Evolutionary conservation across 768 basidiomycete species (phyloP).

Genomic region (Xanthoconium purpureum): DNA sequence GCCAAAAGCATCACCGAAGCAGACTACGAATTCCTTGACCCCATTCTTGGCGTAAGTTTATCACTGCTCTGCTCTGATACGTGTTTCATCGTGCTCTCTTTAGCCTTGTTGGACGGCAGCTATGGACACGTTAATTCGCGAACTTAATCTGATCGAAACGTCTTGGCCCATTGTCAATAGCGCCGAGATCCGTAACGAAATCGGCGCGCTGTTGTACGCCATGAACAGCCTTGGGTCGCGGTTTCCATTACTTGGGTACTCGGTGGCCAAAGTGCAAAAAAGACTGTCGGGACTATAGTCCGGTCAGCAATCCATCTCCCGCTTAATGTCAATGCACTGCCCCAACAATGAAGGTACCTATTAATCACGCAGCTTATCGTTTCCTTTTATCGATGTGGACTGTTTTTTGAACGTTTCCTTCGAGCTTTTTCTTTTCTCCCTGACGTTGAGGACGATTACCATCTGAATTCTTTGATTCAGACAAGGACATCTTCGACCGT

Average conservation of each 20-base stretch:
- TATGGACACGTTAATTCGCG: conserved; percentile 63
- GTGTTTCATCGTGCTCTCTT: conserved; percentile 6
- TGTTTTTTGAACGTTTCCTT: conserved; percentile 7
- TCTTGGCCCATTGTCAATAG: conserved; percentile 61
- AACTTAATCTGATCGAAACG: conserved; percentile 59
- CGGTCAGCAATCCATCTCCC: conserved; percentile 1
- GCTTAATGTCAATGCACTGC: background rate
- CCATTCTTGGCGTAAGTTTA: conserved; percentile 67
- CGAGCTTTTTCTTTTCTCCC: background rate
- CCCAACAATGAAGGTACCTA: background rate
- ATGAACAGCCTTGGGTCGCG: conserved; percentile 58
- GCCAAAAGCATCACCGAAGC: conserved; percentile 60
- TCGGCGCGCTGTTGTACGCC: conserved; percentile 58
- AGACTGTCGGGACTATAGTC: conserved; percentile 29
- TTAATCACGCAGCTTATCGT: background rate
- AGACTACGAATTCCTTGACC: conserved; percentile 73
- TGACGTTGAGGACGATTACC: conserved; percentile 8
- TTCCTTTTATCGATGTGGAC: conserved; percentile 9
- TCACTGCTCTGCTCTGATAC: background rate
- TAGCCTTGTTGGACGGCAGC: conserved; percentile 73
- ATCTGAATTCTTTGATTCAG: conserved; percentile 5
- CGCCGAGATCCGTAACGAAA: conserved; percentile 59
- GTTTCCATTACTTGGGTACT: conserved; percentile 53
- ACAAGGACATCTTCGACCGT: conserved; percentile 8
- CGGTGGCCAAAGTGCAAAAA: conserved; percentile 32